Evolutionary conservation across 2,329 filamentous ascomycete species (phyloP).

Genomic region (Ceratocystis smalleyi): DNA sequence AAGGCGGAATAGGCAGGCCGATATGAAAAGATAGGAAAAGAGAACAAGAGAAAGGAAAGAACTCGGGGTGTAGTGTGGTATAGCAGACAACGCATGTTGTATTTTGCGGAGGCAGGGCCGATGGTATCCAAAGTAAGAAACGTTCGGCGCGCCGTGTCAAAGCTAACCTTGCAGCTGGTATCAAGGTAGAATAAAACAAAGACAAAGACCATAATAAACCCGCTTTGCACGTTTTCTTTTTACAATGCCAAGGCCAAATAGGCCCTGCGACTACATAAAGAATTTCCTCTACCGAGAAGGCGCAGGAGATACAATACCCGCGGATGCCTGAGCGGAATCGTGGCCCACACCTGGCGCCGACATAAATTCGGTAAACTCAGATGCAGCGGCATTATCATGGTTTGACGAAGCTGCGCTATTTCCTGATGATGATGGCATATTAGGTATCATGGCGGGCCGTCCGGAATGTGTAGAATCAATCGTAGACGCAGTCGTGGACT

Average conservation of each 20-base stretch:
- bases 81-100: background rate
- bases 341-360: slow-evolving; percentile 4
- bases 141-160: background rate
- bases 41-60: background rate
- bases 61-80: background rate
- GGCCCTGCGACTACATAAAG: background rate
- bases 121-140: background rate
- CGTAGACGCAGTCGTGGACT: background rate
- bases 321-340: background rate
- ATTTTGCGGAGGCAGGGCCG: background rate
- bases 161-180: background rate
- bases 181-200: slow-evolving; percentile 7
- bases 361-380: slow-evolving; percentile 13
- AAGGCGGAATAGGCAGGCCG: background rate
- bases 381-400: background rate
- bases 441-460: background rate
- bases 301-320: background rate
- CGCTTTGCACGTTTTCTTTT: background rate
- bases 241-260: background rate
- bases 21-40: background rate
- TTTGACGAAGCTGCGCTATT: background rate
- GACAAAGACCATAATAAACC: background rate
- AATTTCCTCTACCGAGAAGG: background rate
- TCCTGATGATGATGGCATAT: background rate
- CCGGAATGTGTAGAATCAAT: background rate